Base-by-base conservation (phyloP, 306 rosid species). In the Corylus americana region DNA sequence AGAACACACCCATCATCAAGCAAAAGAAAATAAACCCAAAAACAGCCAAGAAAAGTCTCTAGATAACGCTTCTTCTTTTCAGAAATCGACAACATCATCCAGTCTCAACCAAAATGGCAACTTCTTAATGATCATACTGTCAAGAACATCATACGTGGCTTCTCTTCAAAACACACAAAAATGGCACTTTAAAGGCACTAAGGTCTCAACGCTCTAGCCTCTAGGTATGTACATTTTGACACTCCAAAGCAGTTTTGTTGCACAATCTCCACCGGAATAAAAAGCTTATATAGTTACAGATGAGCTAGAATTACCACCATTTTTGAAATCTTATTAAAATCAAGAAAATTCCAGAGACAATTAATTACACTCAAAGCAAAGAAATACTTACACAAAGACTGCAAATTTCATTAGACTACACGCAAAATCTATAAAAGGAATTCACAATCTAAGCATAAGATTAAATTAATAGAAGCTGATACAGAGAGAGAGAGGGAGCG, bases 401-500 rank as follows among this genome's bases (percentile, higher is more conserved):
- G 66, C 25, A 22, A 59, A 59, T 25, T 25, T 17, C 22, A 54
- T 54, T 17, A 17, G 8, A 18, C 8, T 14, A 54, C 20, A 16
- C n/a, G 25, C 63, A n/a, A 57, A 57, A 57, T 3, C 27, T 57
- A 62, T 0, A 11, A 1, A 62, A 31, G 44, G 13, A 11, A 11
- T 62, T 49, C 42, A 62, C 16, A n/a, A 11, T 62, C 39, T 27
- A 29, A 62, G 12, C 69, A 11, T 13, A 62, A 11, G 29, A 62
- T 58, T 27, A 31, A 62, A 12, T 1, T 25, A 45, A 31, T 55
- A 25, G 13, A 25, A 54, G 67, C 16, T 22, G 45, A 63, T 16
- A 42, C 45, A 79, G 11, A 27, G 57, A 55, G 57, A 55, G 63
- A 77, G 54, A 44, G 29, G 71, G 70, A 45, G 29, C 22, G 57